Percentiles rank a stretch among this genome's conserved stretches.
These are phyloP conservation scores for Thermothielavioides terrestris DNA, from an alignment of 495 filamentous ascomycete genomes.

Conservation along the genomic window DNA sequence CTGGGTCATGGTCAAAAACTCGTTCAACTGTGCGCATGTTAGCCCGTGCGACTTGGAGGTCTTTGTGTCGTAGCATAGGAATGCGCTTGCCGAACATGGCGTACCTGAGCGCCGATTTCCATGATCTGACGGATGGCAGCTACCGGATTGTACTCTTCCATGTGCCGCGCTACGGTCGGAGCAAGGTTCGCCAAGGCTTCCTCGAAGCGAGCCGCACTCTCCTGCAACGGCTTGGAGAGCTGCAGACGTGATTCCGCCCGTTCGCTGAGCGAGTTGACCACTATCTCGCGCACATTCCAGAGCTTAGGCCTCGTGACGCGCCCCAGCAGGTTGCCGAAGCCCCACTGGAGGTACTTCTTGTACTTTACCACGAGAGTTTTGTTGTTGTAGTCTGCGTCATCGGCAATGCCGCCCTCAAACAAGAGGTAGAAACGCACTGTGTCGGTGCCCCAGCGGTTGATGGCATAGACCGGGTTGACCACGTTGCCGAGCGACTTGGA, in stretches of 20 bases:
- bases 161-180: constrained; percentile 39
- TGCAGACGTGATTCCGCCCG: background rate
- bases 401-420: constrained; percentile 60
- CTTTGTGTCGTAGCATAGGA: no score
- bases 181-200: background rate
- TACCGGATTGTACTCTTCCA: constrained; percentile 58
- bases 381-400: constrained; percentile 83
- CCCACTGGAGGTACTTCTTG: constrained; percentile 62
- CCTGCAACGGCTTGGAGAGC: background rate
- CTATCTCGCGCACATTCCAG: constrained; percentile 52
- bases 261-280: constrained; percentile 19
- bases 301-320: constrained; percentile 59
- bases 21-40: constrained; percentile 53
- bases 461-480: constrained; percentile 88
- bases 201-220: background rate
- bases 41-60: no score
- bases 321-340: constrained; percentile 68
- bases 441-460: constrained; percentile 82
- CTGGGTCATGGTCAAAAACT: constrained; percentile 43
- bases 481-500: constrained; percentile 91
- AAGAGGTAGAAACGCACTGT: constrained; percentile 80
- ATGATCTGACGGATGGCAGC: constrained; percentile 59
- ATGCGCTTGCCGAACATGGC: constrained; percentile 3
- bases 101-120: constrained; percentile 48
- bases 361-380: constrained; percentile 63